phyloP scores from a whole-genome alignment of 108 stramenopile species.

The Asterionellopsis glacialis region DNA sequence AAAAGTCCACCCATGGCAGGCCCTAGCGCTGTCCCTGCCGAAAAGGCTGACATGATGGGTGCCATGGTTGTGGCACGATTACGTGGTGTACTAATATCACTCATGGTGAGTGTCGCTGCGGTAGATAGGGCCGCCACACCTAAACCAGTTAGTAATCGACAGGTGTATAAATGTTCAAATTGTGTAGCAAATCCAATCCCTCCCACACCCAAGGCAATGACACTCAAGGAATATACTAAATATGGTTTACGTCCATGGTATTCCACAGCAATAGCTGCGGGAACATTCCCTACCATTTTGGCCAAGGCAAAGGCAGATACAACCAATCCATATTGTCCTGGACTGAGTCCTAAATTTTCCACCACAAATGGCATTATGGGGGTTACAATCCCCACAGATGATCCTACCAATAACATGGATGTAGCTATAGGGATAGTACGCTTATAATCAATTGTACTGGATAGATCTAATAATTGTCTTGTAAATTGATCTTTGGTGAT shows the following conservation, averaged over 20 bases:
- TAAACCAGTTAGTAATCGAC: conserved; percentile 74
- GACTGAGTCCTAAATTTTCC: conserved; percentile 55
- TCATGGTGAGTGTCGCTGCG: conserved; percentile 70
- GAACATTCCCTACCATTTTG: conserved; percentile 87
- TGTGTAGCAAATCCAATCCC: conserved; percentile 65
- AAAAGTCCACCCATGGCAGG: conserved; percentile 81
- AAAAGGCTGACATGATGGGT: conserved; percentile 79
- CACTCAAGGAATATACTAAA: conserved; percentile 59
- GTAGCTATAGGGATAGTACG: conserved; percentile 63
- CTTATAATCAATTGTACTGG: conserved; percentile 41
- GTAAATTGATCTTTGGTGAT: conserved; percentile 36
- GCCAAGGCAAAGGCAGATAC: conserved; percentile 78
- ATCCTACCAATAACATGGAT: conserved; percentile 82
- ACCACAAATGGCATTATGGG: conserved; percentile 80
- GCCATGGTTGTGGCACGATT: conserved; percentile 78
- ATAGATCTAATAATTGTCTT: conserved; percentile 17
- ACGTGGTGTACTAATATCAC: conserved; percentile 78
- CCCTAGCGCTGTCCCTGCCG: conserved; percentile 83
- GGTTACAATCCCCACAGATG: conserved; percentile 51
- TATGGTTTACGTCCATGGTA: conserved; percentile 85
- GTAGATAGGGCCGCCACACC: conserved; percentile 73
- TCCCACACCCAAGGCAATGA: conserved; percentile 79
- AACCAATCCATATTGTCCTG: conserved; percentile 75
- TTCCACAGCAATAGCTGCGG: conserved; percentile 79
- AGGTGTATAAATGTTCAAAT: conserved; percentile 64